Base-by-base conservation (phyloP, 257 asterid genomes). In the Przewalskia tangutica region DNA sequence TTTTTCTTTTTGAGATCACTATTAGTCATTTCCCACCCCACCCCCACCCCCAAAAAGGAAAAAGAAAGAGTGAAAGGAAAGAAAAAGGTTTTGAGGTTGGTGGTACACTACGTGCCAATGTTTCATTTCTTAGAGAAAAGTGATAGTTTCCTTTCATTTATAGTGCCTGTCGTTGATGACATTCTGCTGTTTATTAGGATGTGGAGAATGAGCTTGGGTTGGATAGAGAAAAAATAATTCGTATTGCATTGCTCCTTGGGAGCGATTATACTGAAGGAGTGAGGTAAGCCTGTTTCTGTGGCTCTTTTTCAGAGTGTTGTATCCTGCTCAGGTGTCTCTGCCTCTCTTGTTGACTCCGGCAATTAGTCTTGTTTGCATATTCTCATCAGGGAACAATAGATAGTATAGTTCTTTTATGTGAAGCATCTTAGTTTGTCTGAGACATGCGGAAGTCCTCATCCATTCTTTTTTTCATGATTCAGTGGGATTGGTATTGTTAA, bases 201-300 rank as follows among this genome's bases (percentile, higher is more conserved):
- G 91, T 91, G 32, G 98, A 92, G 86, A 91, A 77, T 76, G 99
- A 95, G 90, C 97, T 94, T 87, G 99, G 99, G 42, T 86, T 95
- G 83, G 89, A 92, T 81, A 86, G 95, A 82, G 97, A 94, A 77
- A 95, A 92, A 84, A 82, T 95, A 86, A 89, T 95, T 80, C 90
- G 75, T 81, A 93, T 93, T 94, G 98, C 99, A 9, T 71, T 94
- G 83, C 93, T 95, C 85, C 97, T 95, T 87, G 97, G 97, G 77
- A 95, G 99, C 82, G 97, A 95, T 85, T 94, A 95, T 82, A 94
- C 98, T 56, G 99, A 95, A 93, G 99, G 98, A 81, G 88, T 95
- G 82, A 93, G 98, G 98, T 95, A 91, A 88, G 63, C 13, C 9
- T 16, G 68, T 62, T 78, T 13, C 38, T n/a, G 36, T 46, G 81